Evolutionary conservation across 2,329 filamentous ascomycete genomes (phyloP), one percentile per base, ranked within the genome.

Genomic region (Aspergillus sp.): DNA sequence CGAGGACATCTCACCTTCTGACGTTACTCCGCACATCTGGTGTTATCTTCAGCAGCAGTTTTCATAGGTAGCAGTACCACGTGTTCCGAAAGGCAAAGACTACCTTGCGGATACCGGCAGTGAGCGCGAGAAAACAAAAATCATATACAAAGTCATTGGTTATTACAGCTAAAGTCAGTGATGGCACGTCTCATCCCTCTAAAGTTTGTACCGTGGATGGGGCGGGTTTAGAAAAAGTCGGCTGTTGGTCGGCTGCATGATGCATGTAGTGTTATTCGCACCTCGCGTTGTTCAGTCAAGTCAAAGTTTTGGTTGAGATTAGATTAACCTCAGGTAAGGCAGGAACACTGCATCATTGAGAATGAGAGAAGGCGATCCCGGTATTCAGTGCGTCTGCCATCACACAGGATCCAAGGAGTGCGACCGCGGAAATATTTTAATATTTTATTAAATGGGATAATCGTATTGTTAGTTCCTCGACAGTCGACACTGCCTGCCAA

Each of bases 261-360:
- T 58, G 55, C 58, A 60, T 54, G 58, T 43, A 52, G 44, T 49
- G 50, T 27, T 17, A 35, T 58, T 55, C 55, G 54, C 46, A 49
- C 54, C 40, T 35, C 37, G 27, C 27, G 11, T 41, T 43, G 23
- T 39, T 52, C 46, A 14, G 35, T 12, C 25, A 14, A 35, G 21
- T 43, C 27, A 43, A 19, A 14, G 23, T 44, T 33, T 48, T 23
- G 27, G 23, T 53, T 41, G 33, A 57, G 54, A 57, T 57, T 49
- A 46, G 52, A 56, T 57, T 60, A 60, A 45, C 43, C 52, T 44
- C 23, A 39, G 23, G 31, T 39, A 43, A 49, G 52, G 52, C 48
- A 47, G 50, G 50, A 43, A 37, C 54, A 53, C 43, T 53, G 56
- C 52, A 53, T 54, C 33, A 19, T 35, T 23, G 7, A 48, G 17